Evolutionary conservation across 2,329 filamentous ascomycete species (phyloP).

Genomic region (Diaporthe destruens): DNA sequence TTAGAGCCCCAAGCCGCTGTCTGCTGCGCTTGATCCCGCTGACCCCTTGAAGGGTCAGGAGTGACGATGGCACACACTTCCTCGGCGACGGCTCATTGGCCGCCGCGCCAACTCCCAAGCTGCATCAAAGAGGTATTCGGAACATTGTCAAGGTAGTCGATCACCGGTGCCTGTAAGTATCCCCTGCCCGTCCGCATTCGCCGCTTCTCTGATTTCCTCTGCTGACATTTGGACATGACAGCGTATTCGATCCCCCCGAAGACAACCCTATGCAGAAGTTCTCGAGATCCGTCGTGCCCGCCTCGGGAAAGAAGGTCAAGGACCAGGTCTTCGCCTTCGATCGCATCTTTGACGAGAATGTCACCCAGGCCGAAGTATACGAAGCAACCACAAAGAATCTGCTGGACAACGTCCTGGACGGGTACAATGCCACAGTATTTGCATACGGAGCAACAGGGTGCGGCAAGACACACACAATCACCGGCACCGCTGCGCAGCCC

Average conservation of each 20-base stretch:
- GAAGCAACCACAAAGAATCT: constrained; percentile 89
- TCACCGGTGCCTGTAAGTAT: constrained; percentile 89
- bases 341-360: constrained; percentile 95
- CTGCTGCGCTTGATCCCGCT: constrained; percentile 13
- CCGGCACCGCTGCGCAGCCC: constrained; percentile 89
- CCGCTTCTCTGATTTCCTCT: constrained; percentile 22
- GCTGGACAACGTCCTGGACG: constrained; percentile 95
- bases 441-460: constrained; percentile 98
- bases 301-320: constrained; percentile 89
- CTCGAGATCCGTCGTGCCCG: constrained; percentile 81
- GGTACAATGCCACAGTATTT: constrained; percentile 99
- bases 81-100: constrained; percentile 97
- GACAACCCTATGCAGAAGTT: constrained; percentile 93
- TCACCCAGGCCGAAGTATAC: constrained; percentile 92
- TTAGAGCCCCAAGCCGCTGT: neutral
- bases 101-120: constrained; percentile 84
- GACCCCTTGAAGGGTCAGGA: constrained; percentile 63
- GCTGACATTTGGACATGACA: constrained; percentile 55
- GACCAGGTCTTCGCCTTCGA: constrained; percentile 99
- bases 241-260: constrained; percentile 96
- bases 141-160: constrained; percentile 97
- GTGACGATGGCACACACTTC: constrained; percentile 89
- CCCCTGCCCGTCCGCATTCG: neutral
- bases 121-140: constrained; percentile 87
- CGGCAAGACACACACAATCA: constrained; percentile 98